Percentiles rank a stretch among this genome's conserved stretches.
These are phyloP conservation scores for Cyberlindnera maritima DNA, from an alignment of 805 yeast genomes.

Conservation along the genomic window DNA sequence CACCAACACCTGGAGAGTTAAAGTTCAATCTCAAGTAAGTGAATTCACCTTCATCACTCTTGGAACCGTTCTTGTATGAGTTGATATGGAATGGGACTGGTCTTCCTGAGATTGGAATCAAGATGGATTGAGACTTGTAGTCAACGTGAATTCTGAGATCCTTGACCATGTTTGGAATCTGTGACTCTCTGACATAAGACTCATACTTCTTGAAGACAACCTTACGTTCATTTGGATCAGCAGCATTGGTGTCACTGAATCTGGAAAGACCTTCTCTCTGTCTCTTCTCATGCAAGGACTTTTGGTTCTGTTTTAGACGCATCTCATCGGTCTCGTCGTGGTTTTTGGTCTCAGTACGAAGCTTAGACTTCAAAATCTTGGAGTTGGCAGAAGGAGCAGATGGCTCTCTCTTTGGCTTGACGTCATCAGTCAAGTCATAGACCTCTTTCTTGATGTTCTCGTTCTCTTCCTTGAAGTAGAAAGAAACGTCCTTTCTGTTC, in stretches of 20 bases:
- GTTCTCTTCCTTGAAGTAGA: slow-evolving; percentile 73
- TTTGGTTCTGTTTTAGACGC: slow-evolving; percentile 79
- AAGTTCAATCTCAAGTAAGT: slow-evolving; percentile 88
- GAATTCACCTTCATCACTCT: slow-evolving; percentile 94
- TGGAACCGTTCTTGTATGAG: slow-evolving; percentile 90
- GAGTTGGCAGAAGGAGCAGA: slow-evolving; percentile 40
- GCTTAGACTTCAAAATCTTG: slow-evolving; percentile 71
- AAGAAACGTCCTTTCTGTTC: slow-evolving; percentile 71
- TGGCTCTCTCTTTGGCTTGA: slow-evolving; percentile 29
- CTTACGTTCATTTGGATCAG: slow-evolving; percentile 53
- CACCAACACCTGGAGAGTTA: slow-evolving; percentile 88
- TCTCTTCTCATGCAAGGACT: slow-evolving; percentile 76
- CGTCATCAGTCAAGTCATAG: slow-evolving; percentile 39
- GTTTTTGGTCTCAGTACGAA: slow-evolving; percentile 70
- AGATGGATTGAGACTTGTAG: slow-evolving; percentile 80
- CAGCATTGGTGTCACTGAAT: slow-evolving; percentile 76
- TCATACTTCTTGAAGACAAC: slow-evolving; percentile 90
- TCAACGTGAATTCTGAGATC: slow-evolving; percentile 89
- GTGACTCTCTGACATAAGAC: slow-evolving; percentile 90
- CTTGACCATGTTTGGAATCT: slow-evolving; percentile 78
- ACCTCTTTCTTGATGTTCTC: slow-evolving; percentile 38
- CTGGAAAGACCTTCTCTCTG: slow-evolving; percentile 84
- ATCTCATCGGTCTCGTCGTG: slow-evolving; percentile 78
- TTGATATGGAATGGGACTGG: slow-evolving; percentile 98
- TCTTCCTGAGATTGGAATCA: slow-evolving; percentile 89